These are phyloP conservation scores for Phaseolus lunatus DNA, from an alignment of 306 rosid species.

Conservation along the genomic window DNA sequence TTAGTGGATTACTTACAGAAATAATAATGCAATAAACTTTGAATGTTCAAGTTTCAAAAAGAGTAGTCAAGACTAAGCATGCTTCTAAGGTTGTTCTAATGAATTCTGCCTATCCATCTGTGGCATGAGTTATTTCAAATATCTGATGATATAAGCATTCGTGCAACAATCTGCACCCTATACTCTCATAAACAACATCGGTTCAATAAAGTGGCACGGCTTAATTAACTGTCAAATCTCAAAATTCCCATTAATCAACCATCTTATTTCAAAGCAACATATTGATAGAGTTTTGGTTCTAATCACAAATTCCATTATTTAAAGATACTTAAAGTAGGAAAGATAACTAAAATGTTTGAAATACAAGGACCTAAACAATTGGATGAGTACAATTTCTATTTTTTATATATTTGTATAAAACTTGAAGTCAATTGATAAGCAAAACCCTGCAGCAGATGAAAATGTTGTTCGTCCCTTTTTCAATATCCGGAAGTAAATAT, in stretches of 20 bases:
- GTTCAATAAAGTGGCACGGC: neutral
- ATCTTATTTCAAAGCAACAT: constrained; percentile 15
- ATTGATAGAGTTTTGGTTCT: neutral
- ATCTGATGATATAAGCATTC: neutral
- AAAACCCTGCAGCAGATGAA: constrained; percentile 17
- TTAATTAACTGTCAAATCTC: neutral
- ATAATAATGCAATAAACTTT: constrained; percentile 7
- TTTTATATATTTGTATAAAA: neutral
- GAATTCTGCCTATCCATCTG: neutral
- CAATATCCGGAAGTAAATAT: constrained; percentile 17
- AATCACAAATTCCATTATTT: constrained; percentile 18
- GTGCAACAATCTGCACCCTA: constrained; percentile 5
- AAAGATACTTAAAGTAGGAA: neutral
- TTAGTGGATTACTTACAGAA: constrained; percentile 7
- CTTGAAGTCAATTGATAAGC: constrained; percentile 1
- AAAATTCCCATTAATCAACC: constrained; percentile 5
- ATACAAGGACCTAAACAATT: neutral
- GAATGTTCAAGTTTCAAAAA: constrained; percentile 27
- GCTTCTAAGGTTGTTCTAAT: neutral
- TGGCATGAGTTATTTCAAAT: neutral
- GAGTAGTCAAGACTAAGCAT: constrained; percentile 1
- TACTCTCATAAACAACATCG: neutral
- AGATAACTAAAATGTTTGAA: constrained; percentile 17
- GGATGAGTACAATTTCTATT: neutral
- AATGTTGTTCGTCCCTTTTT: neutral